A percentile compares a stretch with the other conserved stretches of the same genome.
phyloP scores from a whole-genome alignment of 2,329 filamentous ascomycete genomes.

The Kalmusia sp. region DNA sequence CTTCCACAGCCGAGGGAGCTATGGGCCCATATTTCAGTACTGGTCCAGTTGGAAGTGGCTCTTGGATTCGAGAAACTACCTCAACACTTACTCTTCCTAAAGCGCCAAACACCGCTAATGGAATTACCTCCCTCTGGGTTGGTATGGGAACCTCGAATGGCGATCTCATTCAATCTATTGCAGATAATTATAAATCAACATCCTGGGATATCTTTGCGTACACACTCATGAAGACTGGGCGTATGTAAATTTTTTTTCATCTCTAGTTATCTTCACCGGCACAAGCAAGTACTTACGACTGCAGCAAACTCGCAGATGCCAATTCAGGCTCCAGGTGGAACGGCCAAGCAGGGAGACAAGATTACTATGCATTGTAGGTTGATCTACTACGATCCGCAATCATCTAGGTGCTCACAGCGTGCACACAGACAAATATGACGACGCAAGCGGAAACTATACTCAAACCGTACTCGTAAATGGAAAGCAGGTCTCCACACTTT shows the following conservation, averaged over 20 bases:
- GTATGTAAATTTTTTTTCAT: too few relatives aligned
- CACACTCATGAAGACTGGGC: constrained; percentile 46
- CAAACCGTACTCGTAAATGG: constrained; percentile 50
- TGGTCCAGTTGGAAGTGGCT: constrained; percentile 50
- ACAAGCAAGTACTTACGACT: too few relatives aligned
- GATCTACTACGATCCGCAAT: too few relatives aligned
- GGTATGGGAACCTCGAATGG: constrained; percentile 60
- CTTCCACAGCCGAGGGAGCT: constrained; percentile 22
- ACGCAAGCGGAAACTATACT: constrained; percentile 50
- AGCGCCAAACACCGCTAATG: constrained; percentile 42
- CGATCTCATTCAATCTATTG: constrained; percentile 58
- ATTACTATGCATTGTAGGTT: constrained; percentile 51
- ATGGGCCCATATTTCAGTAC: constrained; percentile 42
- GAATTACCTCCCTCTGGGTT: constrained; percentile 55
- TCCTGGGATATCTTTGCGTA: constrained; percentile 55
- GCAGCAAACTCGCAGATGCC: constrained; percentile 37
- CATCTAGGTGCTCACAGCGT: not conserved
- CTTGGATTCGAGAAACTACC: constrained; percentile 55
- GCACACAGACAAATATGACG: constrained; percentile 48
- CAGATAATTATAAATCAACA: constrained; percentile 25
- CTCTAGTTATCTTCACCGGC: too few relatives aligned
- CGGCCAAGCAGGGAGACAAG: constrained; percentile 35
- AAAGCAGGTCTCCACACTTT: constrained; percentile 51
- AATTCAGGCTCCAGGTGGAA: constrained; percentile 37
- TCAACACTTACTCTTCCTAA: constrained; percentile 55